A percentile compares a stretch with the other conserved stretches of the same genome.
These are phyloP conservation scores for Chiua virens DNA, from an alignment of 768 basidiomycete species.

Conservation along the genomic window DNA sequence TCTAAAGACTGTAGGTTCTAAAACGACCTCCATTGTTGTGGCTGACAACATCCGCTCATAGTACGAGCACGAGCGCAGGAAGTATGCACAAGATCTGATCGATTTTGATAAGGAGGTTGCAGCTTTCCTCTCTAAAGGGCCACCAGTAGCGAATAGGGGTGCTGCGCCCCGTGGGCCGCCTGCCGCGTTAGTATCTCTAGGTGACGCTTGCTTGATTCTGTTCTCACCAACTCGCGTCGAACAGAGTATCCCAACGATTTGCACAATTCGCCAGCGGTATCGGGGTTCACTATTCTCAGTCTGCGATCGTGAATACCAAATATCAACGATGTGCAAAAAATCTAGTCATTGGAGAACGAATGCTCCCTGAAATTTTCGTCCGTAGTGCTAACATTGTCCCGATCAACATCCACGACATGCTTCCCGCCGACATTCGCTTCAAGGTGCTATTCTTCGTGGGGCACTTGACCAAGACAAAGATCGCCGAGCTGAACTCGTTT, in stretches of 20 bases:
- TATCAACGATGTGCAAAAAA: slow-evolving; percentile 32
- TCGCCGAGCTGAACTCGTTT: slow-evolving; percentile 22
- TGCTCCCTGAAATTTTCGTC: slow-evolving; percentile 36
- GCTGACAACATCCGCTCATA: slow-evolving; percentile 20
- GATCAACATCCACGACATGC: slow-evolving; percentile 40
- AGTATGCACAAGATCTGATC: slow-evolving; percentile 72
- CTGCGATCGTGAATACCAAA: slow-evolving; percentile 33
- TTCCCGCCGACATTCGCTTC: slow-evolving; percentile 39
- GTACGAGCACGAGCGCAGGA: slow-evolving; percentile 70
- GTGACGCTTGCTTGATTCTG: background rate
- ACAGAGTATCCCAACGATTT: slow-evolving; percentile 38
- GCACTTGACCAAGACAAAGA: slow-evolving; percentile 20
- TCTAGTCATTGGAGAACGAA: slow-evolving; percentile 39
- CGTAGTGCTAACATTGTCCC: slow-evolving; percentile 38
- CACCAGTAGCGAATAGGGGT: slow-evolving; percentile 47
- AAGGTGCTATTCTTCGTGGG: slow-evolving; percentile 40
- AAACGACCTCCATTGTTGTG: background rate
- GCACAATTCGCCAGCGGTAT: slow-evolving; percentile 39
- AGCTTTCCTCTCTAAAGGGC: slow-evolving; percentile 67
- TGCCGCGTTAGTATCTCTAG: slow-evolving; percentile 28
- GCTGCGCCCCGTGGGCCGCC: slow-evolving; percentile 37
- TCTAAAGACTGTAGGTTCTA: slow-evolving; percentile 39
- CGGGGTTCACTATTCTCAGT: slow-evolving; percentile 41
- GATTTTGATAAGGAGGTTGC: slow-evolving; percentile 67
- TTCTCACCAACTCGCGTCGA: background rate